These are phyloP conservation scores for Hygrocybe punicea DNA, from an alignment of 768 basidiomycete species.

Conservation along the genomic window DNA sequence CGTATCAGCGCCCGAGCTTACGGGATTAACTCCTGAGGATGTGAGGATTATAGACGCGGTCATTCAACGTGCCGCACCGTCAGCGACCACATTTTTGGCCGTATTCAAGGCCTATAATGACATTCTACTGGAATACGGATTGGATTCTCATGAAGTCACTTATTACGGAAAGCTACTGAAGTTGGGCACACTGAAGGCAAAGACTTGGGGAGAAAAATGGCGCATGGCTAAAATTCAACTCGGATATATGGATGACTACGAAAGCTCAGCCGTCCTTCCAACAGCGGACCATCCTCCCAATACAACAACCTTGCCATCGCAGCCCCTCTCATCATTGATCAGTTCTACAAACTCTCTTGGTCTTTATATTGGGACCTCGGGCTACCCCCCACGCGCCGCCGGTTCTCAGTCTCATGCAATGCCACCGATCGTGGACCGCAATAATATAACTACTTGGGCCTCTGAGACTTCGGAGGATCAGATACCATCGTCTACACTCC, in stretches of 20 bases:
- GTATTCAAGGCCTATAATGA: slow-evolving; percentile 87
- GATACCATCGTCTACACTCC: slow-evolving; percentile 39
- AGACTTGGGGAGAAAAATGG: slow-evolving; percentile 84
- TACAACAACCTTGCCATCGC: not conserved
- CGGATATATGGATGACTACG: slow-evolving; percentile 32
- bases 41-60: slow-evolving; percentile 74
- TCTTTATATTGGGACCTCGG: no score
- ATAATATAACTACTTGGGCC: not conserved
- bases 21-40: slow-evolving; percentile 51
- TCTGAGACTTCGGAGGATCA: slow-evolving; percentile 23
- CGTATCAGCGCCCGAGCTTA: slow-evolving; percentile 48
- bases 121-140: slow-evolving; percentile 64
- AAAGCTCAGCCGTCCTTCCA: not conserved
- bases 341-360: no score
- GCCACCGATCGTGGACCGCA: slow-evolving; percentile 7
- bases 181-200: slow-evolving; percentile 75
- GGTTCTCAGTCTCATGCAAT: slow-evolving; percentile 15
- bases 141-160: slow-evolving; percentile 77
- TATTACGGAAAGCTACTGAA: slow-evolving; percentile 83
- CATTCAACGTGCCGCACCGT: slow-evolving; percentile 60
- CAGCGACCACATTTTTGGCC: slow-evolving; percentile 71
- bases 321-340: not conserved
- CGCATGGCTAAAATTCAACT: slow-evolving; percentile 58
- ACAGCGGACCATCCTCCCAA: not conserved
- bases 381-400: not conserved